phyloP scores from a whole-genome alignment of 441 rosid genomes.

The Kokia cookei region DNA sequence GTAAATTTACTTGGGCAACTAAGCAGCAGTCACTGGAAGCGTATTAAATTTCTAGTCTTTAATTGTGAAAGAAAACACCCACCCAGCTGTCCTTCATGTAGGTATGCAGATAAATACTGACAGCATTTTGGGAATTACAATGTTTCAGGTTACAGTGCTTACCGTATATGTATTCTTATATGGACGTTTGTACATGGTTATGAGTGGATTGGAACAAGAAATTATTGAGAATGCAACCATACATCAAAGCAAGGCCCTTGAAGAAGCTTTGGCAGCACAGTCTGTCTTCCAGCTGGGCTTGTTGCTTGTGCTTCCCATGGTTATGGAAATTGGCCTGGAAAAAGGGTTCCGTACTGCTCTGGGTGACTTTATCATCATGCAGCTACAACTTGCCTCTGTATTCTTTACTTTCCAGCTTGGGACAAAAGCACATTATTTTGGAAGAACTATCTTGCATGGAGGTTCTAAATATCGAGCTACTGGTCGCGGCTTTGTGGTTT shows the following conservation, averaged over 20 bases:
- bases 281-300: conserved; percentile 85
- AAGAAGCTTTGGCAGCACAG: conserved; percentile 78
- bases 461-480: conserved; percentile 81
- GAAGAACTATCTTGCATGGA: conserved; percentile 94
- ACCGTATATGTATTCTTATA: conserved; percentile 85
- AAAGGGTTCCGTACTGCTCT: conserved; percentile 89
- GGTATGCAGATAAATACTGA: not conserved
- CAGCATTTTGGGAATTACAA: not conserved
- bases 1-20: not conserved
- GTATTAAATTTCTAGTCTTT: no score
- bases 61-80: no score
- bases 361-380: conserved; percentile 88
- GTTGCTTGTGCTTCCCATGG: conserved; percentile 82
- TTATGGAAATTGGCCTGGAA: conserved; percentile 94
- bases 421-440: conserved; percentile 85
- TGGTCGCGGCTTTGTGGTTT: conserved; percentile 89
- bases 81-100: not conserved
- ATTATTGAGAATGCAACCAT: conserved; percentile 52
- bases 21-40: no score
- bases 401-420: conserved; percentile 99
- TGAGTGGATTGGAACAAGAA: conserved; percentile 85
- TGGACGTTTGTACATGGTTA: conserved; percentile 87
- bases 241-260: conserved; percentile 69
- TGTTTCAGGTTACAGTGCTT: conserved; percentile 74
- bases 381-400: conserved; percentile 89